These are phyloP conservation scores for Geum urbanum DNA, from an alignment of 306 rosid species.

Conservation along the genomic window DNA sequence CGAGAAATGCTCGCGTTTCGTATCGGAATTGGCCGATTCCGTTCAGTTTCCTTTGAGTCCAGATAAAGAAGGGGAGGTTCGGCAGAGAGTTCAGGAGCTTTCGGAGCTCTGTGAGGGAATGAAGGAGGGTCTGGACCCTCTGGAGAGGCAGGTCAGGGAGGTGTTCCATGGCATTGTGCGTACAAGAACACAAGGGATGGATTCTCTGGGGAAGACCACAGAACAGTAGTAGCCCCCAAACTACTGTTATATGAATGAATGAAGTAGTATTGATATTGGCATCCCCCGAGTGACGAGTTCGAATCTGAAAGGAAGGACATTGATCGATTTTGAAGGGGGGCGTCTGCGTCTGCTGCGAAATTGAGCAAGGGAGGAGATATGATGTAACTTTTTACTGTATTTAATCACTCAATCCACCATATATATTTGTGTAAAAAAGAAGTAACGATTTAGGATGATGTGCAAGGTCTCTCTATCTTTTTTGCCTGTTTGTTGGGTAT, in stretches of 20 bases:
- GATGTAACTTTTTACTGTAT: conserved; percentile 30
- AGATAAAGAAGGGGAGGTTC: conserved; percentile 60
- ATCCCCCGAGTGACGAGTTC: too few species aligned
- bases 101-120: conserved; percentile 45
- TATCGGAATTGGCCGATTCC: conserved; percentile 63
- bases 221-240: neutral
- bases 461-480: conserved; percentile 25
- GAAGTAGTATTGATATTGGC: too few species aligned
- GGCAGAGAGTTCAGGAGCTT: conserved; percentile 62
- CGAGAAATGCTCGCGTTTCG: conserved; percentile 63
- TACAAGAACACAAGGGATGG: conserved; percentile 72
- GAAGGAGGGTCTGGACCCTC: conserved; percentile 67
- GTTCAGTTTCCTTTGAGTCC: conserved; percentile 65
- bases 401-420: conserved; percentile 20
- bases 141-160: conserved; percentile 81
- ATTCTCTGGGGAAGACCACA: conserved; percentile 42
- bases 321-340: conserved; percentile 16
- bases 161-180: conserved; percentile 75
- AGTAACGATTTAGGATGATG: conserved; percentile 37
- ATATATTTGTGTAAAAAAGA: conserved; percentile 38
- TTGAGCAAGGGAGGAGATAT: conserved; percentile 25
- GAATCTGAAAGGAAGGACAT: too few species aligned
- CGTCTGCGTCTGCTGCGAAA: neutral
- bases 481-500: conserved; percentile 22
- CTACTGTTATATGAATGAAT: too few species aligned